These are phyloP conservation scores for Lactifluus pinguis DNA, from an alignment of 768 basidiomycete species.

Conservation along the genomic window DNA sequence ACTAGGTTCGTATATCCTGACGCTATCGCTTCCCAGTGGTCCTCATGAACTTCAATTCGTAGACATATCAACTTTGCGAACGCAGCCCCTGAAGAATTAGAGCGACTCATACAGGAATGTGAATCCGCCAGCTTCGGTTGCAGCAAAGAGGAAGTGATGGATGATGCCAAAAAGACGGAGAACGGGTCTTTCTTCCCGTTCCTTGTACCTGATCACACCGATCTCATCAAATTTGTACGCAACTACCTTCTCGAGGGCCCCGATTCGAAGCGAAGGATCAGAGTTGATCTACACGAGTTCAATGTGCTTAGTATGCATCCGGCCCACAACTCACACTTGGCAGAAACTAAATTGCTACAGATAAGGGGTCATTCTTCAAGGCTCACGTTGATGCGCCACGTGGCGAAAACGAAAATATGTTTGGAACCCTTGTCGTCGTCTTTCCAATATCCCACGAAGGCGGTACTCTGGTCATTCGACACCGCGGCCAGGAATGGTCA, in stretches of 20 bases:
- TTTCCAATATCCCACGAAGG: conserved; percentile 40
- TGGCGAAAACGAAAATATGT: conserved; percentile 29
- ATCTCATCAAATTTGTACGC: conserved; percentile 25
- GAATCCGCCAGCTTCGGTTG: conserved; percentile 35
- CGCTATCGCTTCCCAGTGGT: neutral
- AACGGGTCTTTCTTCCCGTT: conserved; percentile 27
- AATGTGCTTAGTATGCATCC: conserved; percentile 35
- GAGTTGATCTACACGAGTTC: conserved; percentile 35
- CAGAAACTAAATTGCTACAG: conserved; percentile 19
- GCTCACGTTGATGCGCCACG: conserved; percentile 42
- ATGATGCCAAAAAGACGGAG: conserved; percentile 37
- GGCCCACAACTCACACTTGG: neutral
- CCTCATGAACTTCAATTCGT: neutral
- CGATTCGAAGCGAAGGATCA: conserved; percentile 19
- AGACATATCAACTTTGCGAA: conserved; percentile 8
- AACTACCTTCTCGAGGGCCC: conserved; percentile 21
- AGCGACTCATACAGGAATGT: conserved; percentile 29
- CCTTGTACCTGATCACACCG: conserved; percentile 25
- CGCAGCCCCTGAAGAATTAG: conserved; percentile 14
- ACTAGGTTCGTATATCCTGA: neutral
- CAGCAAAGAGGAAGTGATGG: conserved; percentile 30
- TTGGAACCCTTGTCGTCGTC: conserved; percentile 45
- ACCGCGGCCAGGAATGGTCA: conserved; percentile 27
- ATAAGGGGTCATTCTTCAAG: conserved; percentile 40
- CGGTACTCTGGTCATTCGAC: conserved; percentile 33